Evolutionary conservation across 73 alveolate genomes (phyloP).

Genomic region (Paramecium tetraurelia): DNA sequence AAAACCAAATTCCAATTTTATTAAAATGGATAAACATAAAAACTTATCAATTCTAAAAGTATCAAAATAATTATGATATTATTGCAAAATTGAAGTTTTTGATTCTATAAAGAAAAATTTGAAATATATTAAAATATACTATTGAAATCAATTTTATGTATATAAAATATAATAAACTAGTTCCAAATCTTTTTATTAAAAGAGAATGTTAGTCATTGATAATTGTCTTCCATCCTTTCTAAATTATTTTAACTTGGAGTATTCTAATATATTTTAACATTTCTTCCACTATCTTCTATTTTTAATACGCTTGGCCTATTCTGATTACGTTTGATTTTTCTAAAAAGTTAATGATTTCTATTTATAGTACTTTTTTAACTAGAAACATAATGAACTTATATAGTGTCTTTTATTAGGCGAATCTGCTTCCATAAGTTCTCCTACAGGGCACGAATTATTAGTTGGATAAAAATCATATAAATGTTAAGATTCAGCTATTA

Average conservation of each 20-base stretch:
- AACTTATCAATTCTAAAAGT: background rate
- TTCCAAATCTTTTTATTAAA: background rate
- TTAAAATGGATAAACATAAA: background rate
- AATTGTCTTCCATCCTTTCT: background rate
- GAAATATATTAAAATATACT: background rate
- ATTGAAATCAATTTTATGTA: background rate
- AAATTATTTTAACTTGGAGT: background rate
- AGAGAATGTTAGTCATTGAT: background rate
- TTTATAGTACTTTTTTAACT: conserved; percentile 17
- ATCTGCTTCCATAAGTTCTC: background rate
- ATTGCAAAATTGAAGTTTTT: background rate
- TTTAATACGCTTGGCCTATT: background rate
- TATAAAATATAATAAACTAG: background rate
- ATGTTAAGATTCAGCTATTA: background rate
- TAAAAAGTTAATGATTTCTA: background rate
- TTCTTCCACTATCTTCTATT: conserved; percentile 23
- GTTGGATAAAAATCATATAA: background rate
- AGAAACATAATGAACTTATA: background rate
- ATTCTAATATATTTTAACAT: background rate
- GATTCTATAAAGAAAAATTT: background rate
- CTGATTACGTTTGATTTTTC: background rate
- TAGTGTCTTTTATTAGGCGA: background rate
- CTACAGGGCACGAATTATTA: background rate
- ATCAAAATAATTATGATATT: background rate
- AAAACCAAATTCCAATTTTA: background rate